Evolutionary conservation across 2,329 filamentous ascomycete genomes (phyloP), one percentile per base, ranked within the genome.

Genomic region (Sordariomycetes sp.): DNA sequence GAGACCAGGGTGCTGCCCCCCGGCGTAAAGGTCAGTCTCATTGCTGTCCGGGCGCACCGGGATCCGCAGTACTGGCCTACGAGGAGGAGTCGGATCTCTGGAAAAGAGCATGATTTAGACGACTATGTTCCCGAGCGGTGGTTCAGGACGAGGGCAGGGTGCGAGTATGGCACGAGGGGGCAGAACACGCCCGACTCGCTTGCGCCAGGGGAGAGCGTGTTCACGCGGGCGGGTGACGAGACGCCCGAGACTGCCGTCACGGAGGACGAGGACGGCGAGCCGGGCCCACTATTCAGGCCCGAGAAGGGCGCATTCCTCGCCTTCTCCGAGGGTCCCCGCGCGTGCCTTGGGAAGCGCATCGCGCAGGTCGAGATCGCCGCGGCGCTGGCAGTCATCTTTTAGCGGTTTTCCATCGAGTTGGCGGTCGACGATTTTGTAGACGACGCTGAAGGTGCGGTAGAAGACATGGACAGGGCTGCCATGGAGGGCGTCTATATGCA

Each of bases 51-150:
- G 6, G 74, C 75, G 2, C 86, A 90, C 56, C 78, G 81, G 42
- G 87, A 90, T 67, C 86, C 87, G 12, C 81, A 78, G 54, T 84
- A 85, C 68, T 92, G 89, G 88, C 86, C 86, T 13, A 66, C 76
- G 58, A 67, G 69, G 59, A 73, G 72, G 20, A 78, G 76, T 62
- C 72, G 70, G 60, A 64, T 76, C 22, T 70, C 70, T 0, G 69
- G 65, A 0, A 69, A 67, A 25, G 60, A 68, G 20, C 70, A 79
- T 54, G 86, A 91, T 62, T 69, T 88, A 1, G 75, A 85, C 56
- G 79, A 86, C 59, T 92, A 84, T 68, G 73, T 82, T 53, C 87
- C 88, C 0, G 84, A 89, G 67, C 78, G 88, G 51, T 91, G 89
- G 88, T 79, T 89, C 61, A 69, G 73, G 24, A 56, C 22, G 28